Evolutionary conservation across 2,329 filamentous ascomycete species (phyloP).

Genomic region (Fusarium nodosum): DNA sequence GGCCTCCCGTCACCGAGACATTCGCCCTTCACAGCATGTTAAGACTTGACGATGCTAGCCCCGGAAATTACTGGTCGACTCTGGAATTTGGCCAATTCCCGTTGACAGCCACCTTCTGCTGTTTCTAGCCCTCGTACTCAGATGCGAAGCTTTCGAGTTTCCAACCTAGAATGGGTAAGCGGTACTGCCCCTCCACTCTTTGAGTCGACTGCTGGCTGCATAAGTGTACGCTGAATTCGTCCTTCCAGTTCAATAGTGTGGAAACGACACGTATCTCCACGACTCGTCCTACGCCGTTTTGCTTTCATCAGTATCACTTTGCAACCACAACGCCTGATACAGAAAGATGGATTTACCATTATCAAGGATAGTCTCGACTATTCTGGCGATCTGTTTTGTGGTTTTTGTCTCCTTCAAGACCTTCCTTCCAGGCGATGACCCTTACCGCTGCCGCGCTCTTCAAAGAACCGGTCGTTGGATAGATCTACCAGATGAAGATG

Average conservation of each 20-base stretch:
- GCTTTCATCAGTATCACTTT: not conserved
- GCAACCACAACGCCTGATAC: not conserved
- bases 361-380: not conserved
- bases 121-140: not conserved
- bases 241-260: not conserved
- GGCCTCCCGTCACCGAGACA: not conserved
- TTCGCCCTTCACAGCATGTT: not conserved
- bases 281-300: not conserved
- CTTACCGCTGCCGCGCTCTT: not conserved
- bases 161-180: not conserved
- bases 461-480: constrained; percentile 4
- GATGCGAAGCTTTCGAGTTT: not conserved
- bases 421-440: not conserved
- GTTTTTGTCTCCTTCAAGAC: not conserved
- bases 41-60: not conserved
- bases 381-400: not conserved
- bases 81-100: not conserved
- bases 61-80: not conserved
- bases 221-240: not conserved
- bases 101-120: accelerated
- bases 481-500: constrained; percentile 49
- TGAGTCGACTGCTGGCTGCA: not conserved
- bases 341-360: not conserved
- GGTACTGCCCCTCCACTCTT: too few relatives aligned
- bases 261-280: accelerated